Evolutionary conservation across 352 stramenopile genomes (phyloP), one percentile per base, ranked within the genome.

Genomic region (Phytophthora melonis): DNA sequence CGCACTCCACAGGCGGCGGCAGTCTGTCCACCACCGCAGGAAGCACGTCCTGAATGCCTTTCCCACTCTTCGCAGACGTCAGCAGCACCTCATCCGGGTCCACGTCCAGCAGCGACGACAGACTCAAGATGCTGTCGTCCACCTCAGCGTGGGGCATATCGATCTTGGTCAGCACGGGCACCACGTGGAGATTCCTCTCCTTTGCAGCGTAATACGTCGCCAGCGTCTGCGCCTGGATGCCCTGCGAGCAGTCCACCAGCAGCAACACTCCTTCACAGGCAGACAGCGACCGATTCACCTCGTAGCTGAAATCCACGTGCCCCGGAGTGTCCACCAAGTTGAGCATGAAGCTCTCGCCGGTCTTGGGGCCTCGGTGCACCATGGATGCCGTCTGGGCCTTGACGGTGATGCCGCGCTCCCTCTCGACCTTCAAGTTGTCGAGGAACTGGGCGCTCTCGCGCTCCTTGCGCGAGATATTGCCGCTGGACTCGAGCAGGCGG

Each of bases 281-380:
- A 0, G 93, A 93, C 19, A 99, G 81, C 58, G 93, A 98, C 57
- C 98, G 92, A 41, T 92, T 93, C 19, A 99, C 98, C 82, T 99
- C 98, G 78, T 98, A 99, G 61, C 87, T 97, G 74, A 99, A 99
- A 87, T 99, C 98, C 30, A 98, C 97, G 78, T 99, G 98, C 11
- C 98, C 89, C 0, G 98, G 98, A 11, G 97, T 99, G 79, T 99
- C 98, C 21, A 99, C 93, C 49, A 99, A 90, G 76, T 99, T 99
- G 1, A 99, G 79, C 53, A 99, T 80, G 67, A 99, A 99, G 54
- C 90, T 90, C 64, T 84, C 71, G 58, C 72, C 83, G 59, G 56
- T 90, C 41, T 39, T 70, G 3, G 74, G 30, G 72, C 93, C 78
- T 14, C 78, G 66, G 76, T 99, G 98, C 36, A 99, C 77, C 97